Base-by-base conservation (phyloP, 306 rosid species). In the Inga leiocalycina region DNA sequence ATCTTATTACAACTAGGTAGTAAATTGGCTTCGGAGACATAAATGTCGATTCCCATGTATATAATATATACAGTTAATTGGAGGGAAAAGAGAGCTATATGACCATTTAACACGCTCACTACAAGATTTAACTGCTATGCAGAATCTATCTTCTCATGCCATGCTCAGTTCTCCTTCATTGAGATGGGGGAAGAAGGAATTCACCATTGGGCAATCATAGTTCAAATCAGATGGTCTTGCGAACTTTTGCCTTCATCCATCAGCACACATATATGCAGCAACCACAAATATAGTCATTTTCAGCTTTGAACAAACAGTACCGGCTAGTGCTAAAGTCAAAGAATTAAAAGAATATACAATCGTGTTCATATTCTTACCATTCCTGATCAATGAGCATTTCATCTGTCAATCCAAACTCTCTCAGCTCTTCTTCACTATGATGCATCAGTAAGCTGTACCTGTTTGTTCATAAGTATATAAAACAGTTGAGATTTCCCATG, bases 161-260 rank as follows among this genome's bases (percentile, higher is more conserved):
- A 1, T 68, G 74, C 41, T 49, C 59, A 74, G 10, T 70, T 80
- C 92, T 62, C 88, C 88, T 56, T 89, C 88, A 32, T 51, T 82
- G 35, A 95, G 88, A 80, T 93, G 97, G 24, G 93, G 86, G 88
- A 95, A 93, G 91, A 91, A 95, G 80, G 93, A 92, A 87, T 88
- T 92, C 72, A 93, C 83, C 90, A 83, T 95, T 24, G 98, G 94
- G 83, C 98, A 95, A 52, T 90, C 97, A 19, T 91, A 95, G 89
- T 93, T 95, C 79, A 93, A 89, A 87, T 95, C 95, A 48, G 97
- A 97, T 14, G 97, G 97, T 67, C 57, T 89, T 65, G 98, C 98
- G 70, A 59, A 52, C 75, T 88, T 95, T 76, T 95, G 98, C 98
- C 98, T 92, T 64, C 74, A 84, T n/a, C 14, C 70, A 69, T 71